Base-by-base conservation (phyloP, 371 early-diverging fungal species). In the Mucor plumbeus region DNA sequence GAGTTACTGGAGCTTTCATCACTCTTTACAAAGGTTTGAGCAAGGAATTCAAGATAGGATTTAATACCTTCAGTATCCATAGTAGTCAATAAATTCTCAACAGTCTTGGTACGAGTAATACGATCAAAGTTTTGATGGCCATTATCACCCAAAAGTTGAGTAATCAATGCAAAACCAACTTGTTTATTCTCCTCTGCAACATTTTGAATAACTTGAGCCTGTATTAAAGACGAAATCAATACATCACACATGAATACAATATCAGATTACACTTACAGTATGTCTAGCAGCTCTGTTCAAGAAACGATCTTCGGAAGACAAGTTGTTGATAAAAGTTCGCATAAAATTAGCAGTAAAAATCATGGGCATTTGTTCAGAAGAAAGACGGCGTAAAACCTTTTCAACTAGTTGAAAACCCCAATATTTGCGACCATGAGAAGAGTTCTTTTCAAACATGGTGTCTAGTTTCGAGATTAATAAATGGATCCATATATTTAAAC, bases 351-450 rank as follows among this genome's bases (percentile, higher is more conserved):
- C 86, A 43, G 95, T 92, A 74, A 96, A 92, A 41, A 96, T 76
- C 63, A 88, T 73, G 0, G 94, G 88, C 67, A 94, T 83, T 63
- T 87, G 86, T 6, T 89, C 85, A 47, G 85, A 72, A 26, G 82
- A 75, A 54, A 94, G 79, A 34, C 80, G 80, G 19, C 88, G 87
- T 67, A 95, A 76, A 5, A 89, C 82, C 60, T 85, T 84, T 65
- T 90, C 88, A 44, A 96, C 88, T 26, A 95, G 74, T 64, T 90
- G 88, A 80, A 95, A 93, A 19, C 95, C 97, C 87, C 96, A 89
- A 81, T 82, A 94, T 71, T 92, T 93, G 70, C 94, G 90, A 71
- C 94, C 93, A 79, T 94, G 91, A 40, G 91, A 87, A 10, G 95
- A 78, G 43, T 83, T 85, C 13, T 75, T 65, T 58, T 85, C 85